Base-by-base conservation (phyloP, 2,329 filamentous ascomycete species). In the Tolypocladium nubicola region DNA sequence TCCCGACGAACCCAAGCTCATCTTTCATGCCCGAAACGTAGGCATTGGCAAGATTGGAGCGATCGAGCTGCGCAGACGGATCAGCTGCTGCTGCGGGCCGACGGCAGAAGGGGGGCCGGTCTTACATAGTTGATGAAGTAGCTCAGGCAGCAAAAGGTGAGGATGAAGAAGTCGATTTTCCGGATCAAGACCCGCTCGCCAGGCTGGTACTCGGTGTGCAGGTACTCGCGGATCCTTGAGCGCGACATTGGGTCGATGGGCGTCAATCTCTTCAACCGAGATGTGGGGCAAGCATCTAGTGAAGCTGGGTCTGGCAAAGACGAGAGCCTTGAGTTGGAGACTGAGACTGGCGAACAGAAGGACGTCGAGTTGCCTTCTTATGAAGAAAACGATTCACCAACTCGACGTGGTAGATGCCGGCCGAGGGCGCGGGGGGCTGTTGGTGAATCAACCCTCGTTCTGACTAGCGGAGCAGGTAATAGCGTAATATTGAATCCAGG, bases 141-240 rank as follows among this genome's bases (percentile, higher is more conserved):
- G 61, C 75, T 78, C 54, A 86, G 64, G 64, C 82, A 86, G 67
- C 83, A 85, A 64, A 85, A 85, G 0, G 79, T 83, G 50, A 86
- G 67, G 62, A 85, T 85, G 69, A 85, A 85, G 63, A 84, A 85
- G 65, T 85, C 83, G 53, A 84, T 80, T 70, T 82, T 84, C 45
- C 73, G 75, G 7, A 85, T 70, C 37, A 85, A 68, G 58, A 72
- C 73, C 38, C 70, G 68, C 64, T 77, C 75, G 2, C 70, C 72
- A 0, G 73, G 71, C 33, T 67, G 65, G 49, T 73, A 70, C 16
- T 70, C 63, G 26, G 58, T 62, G 54, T 67, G 61, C n/a, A 75
- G 60, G 57, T 76, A 73, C 13, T 66, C 64, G 55, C 66, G 65
- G n/a, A 72, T 33, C 40, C 38, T 52, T 13, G 47, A 37, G 47